Percentiles rank a stretch among this genome's conserved stretches.
Evolutionary conservation across 2,329 filamentous ascomycete species (phyloP).

Genomic region (Colletotrichum phormii): DNA sequence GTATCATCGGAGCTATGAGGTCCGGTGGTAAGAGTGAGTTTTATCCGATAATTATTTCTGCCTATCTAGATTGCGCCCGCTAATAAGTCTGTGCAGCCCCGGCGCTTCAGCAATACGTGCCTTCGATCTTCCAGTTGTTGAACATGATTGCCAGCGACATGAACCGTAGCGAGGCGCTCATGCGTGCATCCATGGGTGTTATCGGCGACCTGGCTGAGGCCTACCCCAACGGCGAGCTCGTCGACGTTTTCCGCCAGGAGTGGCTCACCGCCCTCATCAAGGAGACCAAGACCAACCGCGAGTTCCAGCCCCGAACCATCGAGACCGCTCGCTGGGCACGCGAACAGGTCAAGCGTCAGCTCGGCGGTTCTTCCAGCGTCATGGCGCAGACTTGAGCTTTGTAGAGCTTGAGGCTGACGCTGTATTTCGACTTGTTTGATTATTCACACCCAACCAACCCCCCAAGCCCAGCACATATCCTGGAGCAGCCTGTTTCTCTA

Average conservation of each 20-base stretch:
- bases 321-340: constrained; percentile 97
- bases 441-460: constrained; percentile 18
- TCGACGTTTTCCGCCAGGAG: constrained; percentile 86
- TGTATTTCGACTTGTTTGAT: constrained; percentile 34
- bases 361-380: constrained; percentile 63
- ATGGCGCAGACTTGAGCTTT: constrained; percentile 61
- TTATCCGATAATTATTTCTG: constrained; percentile 29
- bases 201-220: constrained; percentile 96
- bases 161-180: constrained; percentile 90
- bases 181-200: constrained; percentile 96
- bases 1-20: constrained; percentile 96
- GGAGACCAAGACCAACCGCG: constrained; percentile 89
- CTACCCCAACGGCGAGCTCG: constrained; percentile 90
- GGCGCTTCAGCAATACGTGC: constrained; percentile 80
- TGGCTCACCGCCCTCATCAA: constrained; percentile 93
- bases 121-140: constrained; percentile 88
- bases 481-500: constrained; percentile 35
- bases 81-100: constrained; percentile 63
- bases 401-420: background rate
- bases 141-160: constrained; percentile 82
- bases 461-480: constrained; percentile 29
- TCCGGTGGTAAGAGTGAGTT: constrained; percentile 77
- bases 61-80: constrained; percentile 22
- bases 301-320: constrained; percentile 86
- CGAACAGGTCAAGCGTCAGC: constrained; percentile 95